Conservation (phyloP, 2,329 filamentous ascomycete species). For the Colletotrichum sublineola region DNA sequence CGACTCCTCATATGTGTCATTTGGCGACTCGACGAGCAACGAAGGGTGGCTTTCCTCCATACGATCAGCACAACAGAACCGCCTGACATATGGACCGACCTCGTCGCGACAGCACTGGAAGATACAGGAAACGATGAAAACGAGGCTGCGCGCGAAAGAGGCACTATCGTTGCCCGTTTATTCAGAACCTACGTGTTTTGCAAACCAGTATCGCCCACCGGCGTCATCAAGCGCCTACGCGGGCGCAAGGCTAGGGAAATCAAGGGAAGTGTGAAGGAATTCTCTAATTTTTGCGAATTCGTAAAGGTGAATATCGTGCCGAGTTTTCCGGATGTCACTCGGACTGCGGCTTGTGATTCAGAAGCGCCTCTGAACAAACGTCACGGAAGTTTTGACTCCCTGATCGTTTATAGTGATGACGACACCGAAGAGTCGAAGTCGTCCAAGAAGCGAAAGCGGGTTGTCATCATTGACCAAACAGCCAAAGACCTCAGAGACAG, state of each 20-base stretch:
- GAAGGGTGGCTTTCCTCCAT: conserved; percentile 47
- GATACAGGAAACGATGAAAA: neutral
- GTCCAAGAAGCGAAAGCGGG: conserved; percentile 61
- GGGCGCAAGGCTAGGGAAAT: conserved; percentile 45
- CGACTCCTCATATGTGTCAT: conserved; percentile 50
- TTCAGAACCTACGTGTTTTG: conserved; percentile 35
- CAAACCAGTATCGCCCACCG: neutral
- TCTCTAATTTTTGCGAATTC: conserved; percentile 49
- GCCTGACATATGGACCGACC: conserved; percentile 47
- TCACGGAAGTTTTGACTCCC: conserved; percentile 9
- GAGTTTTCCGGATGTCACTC: conserved; percentile 22
- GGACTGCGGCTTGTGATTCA: neutral
- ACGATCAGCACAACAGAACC: conserved; percentile 33
- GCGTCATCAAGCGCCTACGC: conserved; percentile 42
- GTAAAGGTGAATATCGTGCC: conserved; percentile 43
- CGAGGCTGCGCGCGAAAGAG: neutral
- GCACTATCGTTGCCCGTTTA: conserved; percentile 26
- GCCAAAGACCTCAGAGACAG: conserved; percentile 67
- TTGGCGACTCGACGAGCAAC: conserved; percentile 42
- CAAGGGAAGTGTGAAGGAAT: conserved; percentile 44
- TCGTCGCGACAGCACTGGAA: conserved; percentile 45
- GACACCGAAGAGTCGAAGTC: conserved; percentile 49
- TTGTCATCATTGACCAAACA: conserved; percentile 61
- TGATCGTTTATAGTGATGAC: conserved; percentile 28
- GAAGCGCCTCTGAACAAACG: neutral